Evolutionary conservation across 2,329 filamentous ascomycete species (phyloP).

Genomic region (Elsinoe fawcettii): DNA sequence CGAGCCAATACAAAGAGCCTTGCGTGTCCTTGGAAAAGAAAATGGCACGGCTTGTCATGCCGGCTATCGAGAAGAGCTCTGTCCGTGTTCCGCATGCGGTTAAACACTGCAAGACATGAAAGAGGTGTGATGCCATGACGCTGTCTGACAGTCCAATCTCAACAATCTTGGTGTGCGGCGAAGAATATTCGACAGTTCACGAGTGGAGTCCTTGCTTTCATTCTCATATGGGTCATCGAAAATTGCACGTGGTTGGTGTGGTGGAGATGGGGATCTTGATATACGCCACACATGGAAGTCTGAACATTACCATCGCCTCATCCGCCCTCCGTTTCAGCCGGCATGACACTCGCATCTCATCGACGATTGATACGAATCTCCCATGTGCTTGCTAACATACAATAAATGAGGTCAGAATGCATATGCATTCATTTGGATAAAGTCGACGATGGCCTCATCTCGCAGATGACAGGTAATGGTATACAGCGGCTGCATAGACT

Average conservation of each 20-base stretch:
- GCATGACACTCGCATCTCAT: background rate
- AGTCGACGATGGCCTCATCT: background rate
- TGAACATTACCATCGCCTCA: background rate
- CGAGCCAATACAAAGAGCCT: slow-evolving; percentile 12
- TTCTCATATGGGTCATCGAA: background rate
- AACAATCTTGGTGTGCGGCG: background rate
- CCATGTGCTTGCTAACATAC: slow-evolving; percentile 1
- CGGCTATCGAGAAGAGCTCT: background rate
- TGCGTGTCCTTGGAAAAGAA: background rate
- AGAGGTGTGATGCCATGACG: background rate
- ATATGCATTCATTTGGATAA: background rate
- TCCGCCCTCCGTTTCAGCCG: slow-evolving; percentile 1
- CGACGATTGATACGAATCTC: background rate
- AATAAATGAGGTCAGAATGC: background rate
- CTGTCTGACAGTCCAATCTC: background rate
- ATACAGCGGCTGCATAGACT: background rate
- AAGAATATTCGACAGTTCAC: background rate
- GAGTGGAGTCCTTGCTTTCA: background rate
- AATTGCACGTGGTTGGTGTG: background rate
- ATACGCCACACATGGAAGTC: background rate
- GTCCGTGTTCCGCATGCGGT: slow-evolving; percentile 6
- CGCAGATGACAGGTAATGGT: background rate
- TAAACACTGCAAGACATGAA: slow-evolving; percentile 2
- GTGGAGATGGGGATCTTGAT: background rate
- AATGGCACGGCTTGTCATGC: background rate